phyloP scores from a whole-genome alignment of 2,329 filamentous ascomycete genomes.

The Ambrosiella beaveri region DNA sequence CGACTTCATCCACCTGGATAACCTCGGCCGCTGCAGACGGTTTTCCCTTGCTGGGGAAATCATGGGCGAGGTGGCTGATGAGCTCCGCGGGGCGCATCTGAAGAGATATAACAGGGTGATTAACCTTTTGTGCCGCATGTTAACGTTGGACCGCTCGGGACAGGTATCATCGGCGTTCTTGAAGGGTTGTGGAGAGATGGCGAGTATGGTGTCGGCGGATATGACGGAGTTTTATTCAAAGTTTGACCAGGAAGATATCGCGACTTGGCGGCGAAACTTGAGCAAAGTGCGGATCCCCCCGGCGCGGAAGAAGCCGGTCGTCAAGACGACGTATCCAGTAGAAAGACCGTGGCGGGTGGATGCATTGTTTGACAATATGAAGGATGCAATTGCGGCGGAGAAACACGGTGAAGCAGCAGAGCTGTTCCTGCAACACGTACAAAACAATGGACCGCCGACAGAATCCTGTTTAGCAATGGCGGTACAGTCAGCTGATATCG shows the following conservation, averaged over 20 bases:
- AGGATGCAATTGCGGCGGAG: neutral
- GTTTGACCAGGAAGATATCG: neutral
- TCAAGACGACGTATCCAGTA: neutral
- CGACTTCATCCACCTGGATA: constrained; percentile 8
- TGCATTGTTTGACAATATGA: constrained; percentile 9
- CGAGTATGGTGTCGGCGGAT: constrained; percentile 2
- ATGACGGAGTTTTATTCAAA: constrained; percentile 1
- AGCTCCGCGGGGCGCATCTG: neutral
- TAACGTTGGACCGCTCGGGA: constrained; percentile 5
- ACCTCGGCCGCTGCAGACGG: neutral
- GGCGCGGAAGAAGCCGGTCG: neutral
- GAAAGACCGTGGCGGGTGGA: neutral
- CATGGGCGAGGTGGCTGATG: neutral
- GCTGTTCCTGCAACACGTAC: constrained; percentile 5
- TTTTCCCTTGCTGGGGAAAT: constrained; percentile 6
- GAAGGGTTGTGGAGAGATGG: neutral
- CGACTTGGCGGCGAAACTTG: neutral
- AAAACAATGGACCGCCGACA: constrained; percentile 4
- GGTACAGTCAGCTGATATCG: constrained; percentile 6
- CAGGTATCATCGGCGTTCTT: constrained; percentile 1
- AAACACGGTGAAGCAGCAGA: neutral
- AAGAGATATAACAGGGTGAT: constrained; percentile 8
- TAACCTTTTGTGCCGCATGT: constrained; percentile 5
- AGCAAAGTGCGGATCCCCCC: neutral
- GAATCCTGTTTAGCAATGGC: constrained; percentile 7